Evolutionary conservation across 2,329 filamentous ascomycete genomes (phyloP), one percentile per base, ranked within the genome.

Genomic region (Ophiocordyceps robertsii): DNA sequence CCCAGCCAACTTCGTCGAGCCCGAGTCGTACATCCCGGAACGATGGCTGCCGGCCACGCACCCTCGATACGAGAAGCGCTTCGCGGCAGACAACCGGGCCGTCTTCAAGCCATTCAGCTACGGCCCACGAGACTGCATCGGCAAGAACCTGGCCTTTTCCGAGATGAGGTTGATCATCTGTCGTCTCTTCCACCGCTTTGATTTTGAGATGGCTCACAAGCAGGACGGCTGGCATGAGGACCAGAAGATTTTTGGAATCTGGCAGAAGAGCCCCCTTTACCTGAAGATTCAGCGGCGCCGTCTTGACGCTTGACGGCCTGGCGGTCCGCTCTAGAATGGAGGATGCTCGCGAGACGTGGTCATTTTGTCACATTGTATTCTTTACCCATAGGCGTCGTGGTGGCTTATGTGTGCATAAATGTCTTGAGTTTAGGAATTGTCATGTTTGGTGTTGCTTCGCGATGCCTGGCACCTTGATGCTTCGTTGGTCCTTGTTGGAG

Each of bases 121-220:
- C 9, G 64, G 67, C 0, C 55, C 64, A 2, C 47, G 65, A 6
- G 63, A 65, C 14, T 68, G 66, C 41, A 52, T 68, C 29, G 65
- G 65, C 1, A 56, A 59, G 41, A 67, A 64, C 29, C 46, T 56
- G 4, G 69, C 69, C 1, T 66, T 67, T 38, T 60, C 60, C 4
- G 69, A 73, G 49, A 66, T 73, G 63, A 63, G 69, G 1, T 46
- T 72, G 4, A 63, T 70, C 10, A 45, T 71, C 2, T 59, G 65
- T 1, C 60, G 63, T 9, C 42, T 73, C 6, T 47, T 73, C 2
- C 70, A 56, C 43, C 60, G 63, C 17, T 72, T 72, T 43, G 68
- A 72, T 38, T 46, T 70, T 38, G 51, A 58, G 36, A 30, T 42
- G 9, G 30, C 30, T 6, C 32, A 16, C n/a, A 16, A 21, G 3